Percentiles rank a stretch among this genome's conserved stretches.
These are phyloP conservation scores for Fremontodendron californicum DNA, from an alignment of 345 rosid species.

Conservation along the genomic window DNA sequence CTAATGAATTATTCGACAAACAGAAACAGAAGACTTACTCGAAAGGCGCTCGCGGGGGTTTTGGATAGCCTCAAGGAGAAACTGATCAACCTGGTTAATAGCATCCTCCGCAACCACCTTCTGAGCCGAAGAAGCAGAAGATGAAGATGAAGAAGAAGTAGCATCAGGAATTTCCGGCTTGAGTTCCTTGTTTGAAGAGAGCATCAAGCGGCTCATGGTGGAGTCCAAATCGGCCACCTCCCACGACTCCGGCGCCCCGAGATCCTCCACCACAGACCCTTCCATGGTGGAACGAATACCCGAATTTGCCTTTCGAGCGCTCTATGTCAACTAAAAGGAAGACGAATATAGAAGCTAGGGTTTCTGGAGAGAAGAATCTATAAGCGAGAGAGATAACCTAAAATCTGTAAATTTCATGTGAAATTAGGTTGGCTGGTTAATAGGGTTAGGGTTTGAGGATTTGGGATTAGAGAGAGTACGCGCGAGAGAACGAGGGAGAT, in stretches of 20 bases:
- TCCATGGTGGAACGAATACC: too few species aligned
- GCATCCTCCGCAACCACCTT: constrained; percentile 56
- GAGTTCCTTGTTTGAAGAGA: constrained; percentile 28
- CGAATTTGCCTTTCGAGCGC: not conserved
- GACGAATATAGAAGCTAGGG: constrained; percentile 5
- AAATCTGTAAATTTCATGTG: constrained; percentile 18
- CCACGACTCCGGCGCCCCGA: too few species aligned
- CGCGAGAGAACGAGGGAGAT: not conserved
- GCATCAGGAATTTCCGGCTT: constrained; percentile 14
- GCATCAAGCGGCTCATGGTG: constrained; percentile 62
- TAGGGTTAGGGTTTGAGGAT: constrained; percentile 17
- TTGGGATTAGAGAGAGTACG: not conserved
- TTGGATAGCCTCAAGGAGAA: constrained; percentile 68
- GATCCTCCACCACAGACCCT: too few species aligned
- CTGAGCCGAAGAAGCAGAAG: constrained; percentile 4
- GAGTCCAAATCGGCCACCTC: too few species aligned
- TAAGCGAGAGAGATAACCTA: not conserved
- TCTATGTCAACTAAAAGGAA: not conserved
- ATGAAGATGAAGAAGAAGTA: not conserved
- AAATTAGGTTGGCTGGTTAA: not conserved
- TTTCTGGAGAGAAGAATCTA: not conserved
- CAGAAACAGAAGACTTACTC: constrained; percentile 25
- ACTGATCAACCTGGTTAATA: too few species aligned
- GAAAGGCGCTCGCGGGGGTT: constrained; percentile 81
- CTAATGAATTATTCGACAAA: not conserved